Evolutionary conservation across 768 basidiomycete genomes (phyloP).

Genomic region (Pleurotus eryngii): DNA sequence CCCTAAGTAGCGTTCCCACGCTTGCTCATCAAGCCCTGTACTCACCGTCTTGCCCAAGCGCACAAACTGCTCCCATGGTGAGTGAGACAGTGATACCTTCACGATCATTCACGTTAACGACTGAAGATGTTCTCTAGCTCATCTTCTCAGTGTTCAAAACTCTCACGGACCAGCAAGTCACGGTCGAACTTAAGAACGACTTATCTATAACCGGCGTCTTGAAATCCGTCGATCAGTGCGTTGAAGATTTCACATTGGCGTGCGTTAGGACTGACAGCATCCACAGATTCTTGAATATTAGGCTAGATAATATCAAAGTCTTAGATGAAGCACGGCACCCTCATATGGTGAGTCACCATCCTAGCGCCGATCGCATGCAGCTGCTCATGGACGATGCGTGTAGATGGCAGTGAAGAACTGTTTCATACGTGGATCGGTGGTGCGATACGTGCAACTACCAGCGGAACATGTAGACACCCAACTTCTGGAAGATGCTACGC

Average conservation of each 20-base stretch:
- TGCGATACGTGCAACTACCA: constrained; percentile 94
- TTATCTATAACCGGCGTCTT: constrained; percentile 92
- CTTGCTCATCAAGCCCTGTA: too few relatives aligned
- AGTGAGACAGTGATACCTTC: too few relatives aligned
- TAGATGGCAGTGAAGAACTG: constrained; percentile 99
- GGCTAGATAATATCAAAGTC: constrained; percentile 90
- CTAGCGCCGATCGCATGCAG: not conserved
- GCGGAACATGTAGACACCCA: constrained; percentile 94
- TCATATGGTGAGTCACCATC: constrained; percentile 73
- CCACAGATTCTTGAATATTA: constrained; percentile 88
- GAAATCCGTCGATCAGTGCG: constrained; percentile 97
- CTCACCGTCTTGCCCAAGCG: too few relatives aligned
- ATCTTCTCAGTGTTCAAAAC: constrained; percentile 99
- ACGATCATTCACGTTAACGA: too few relatives aligned
- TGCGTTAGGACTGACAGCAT: not conserved
- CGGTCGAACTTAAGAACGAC: constrained; percentile 98
- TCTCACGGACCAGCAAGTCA: constrained; percentile 94
- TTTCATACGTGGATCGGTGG: constrained; percentile 97
- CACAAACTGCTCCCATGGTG: too few relatives aligned
- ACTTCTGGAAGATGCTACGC: constrained; percentile 91
- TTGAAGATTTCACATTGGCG: constrained; percentile 14
- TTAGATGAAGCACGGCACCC: constrained; percentile 92
- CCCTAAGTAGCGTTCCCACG: too few relatives aligned
- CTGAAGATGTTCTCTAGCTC: constrained; percentile 45
- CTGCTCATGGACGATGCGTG: not conserved